A percentile compares a stretch with the other conserved stretches of the same genome.
Evolutionary conservation across 148 eudicot species (phyloP).

Genomic region (Rhododendron griersonianum): DNA sequence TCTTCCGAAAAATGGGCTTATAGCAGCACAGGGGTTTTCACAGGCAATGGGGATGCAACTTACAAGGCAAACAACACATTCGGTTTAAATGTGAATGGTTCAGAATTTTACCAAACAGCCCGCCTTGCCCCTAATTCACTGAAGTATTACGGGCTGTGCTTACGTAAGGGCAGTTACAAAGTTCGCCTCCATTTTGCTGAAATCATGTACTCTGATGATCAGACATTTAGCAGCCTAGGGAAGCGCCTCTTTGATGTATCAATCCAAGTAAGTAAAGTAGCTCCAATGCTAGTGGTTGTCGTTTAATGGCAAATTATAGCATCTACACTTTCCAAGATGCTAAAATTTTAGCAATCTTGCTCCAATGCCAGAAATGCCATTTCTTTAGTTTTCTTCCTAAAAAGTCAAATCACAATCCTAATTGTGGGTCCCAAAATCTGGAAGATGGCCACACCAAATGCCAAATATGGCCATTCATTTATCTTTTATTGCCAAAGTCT

Average conservation of each 20-base stretch:
- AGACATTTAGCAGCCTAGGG: slow-evolving; percentile 54
- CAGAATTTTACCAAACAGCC: slow-evolving; percentile 55
- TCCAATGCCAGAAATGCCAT: background rate
- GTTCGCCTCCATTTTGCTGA: slow-evolving; percentile 86
- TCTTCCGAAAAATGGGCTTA: slow-evolving; percentile 61
- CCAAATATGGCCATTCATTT: background rate
- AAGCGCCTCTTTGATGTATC: slow-evolving; percentile 70
- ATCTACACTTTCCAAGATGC: background rate
- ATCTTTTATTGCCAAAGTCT: background rate
- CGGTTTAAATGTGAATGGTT: slow-evolving; percentile 28
- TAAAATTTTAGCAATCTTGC: background rate
- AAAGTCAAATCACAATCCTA: background rate
- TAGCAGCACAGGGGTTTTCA: slow-evolving; percentile 62
- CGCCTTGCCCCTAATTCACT: slow-evolving; percentile 71
- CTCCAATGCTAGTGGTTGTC: background rate
- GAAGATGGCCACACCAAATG: background rate
- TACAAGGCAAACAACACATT: slow-evolving; percentile 30
- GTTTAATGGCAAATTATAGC: background rate
- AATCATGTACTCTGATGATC: slow-evolving; percentile 44
- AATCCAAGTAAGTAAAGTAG: slow-evolving; percentile 55
- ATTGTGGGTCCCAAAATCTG: background rate
- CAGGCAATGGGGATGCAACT: slow-evolving; percentile 21
- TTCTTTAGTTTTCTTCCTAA: background rate
- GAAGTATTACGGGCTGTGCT: slow-evolving; percentile 71
- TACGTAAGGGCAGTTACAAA: slow-evolving; percentile 57